These are phyloP conservation scores for Boletus subcaerulescens DNA, from an alignment of 768 basidiomycete species.

Conservation along the genomic window DNA sequence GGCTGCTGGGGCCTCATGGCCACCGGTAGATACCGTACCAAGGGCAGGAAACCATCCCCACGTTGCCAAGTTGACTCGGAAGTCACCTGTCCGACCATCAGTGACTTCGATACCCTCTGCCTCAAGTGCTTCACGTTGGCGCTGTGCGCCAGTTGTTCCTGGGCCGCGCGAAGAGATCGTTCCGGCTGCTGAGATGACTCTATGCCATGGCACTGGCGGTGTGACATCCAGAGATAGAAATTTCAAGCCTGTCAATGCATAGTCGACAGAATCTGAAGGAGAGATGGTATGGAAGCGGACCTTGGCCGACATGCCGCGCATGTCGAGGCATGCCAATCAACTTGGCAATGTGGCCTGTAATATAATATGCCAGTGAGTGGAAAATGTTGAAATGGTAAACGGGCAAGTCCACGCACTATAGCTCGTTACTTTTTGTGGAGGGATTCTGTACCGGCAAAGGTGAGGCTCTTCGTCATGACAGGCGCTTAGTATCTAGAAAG, in stretches of 20 bases:
- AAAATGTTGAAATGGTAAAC: not conserved
- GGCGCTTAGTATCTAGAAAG: not conserved
- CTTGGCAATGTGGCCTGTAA: conserved; percentile 72
- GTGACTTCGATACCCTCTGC: conserved; percentile 81
- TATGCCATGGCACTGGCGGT: conserved; percentile 79
- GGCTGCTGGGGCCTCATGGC: not conserved
- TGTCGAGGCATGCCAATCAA: conserved; percentile 77
- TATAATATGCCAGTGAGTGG: not conserved
- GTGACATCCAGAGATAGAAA: conserved; percentile 56
- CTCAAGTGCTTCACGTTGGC: conserved; percentile 72
- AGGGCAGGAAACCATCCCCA: conserved; percentile 69
- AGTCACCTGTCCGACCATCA: conserved; percentile 50
- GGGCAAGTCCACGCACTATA: conserved; percentile 49
- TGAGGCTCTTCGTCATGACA: not conserved
- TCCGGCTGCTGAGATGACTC: conserved; percentile 70
- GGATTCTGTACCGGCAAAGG: conserved; percentile 42
- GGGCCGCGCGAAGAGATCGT: conserved; percentile 81
- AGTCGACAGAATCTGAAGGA: not conserved
- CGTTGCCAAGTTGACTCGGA: conserved; percentile 52
- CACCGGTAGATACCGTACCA: conserved; percentile 22
- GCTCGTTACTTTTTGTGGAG: conserved; percentile 63
- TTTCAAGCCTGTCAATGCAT: conserved; percentile 59
- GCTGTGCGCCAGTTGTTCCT: conserved; percentile 72
- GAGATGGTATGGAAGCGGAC: conserved; percentile 33
- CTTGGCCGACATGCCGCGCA: conserved; percentile 81